These are phyloP conservation scores for Orbilia ellipsospora DNA, from an alignment of 2,329 filamentous ascomycete species.

Conservation along the genomic window DNA sequence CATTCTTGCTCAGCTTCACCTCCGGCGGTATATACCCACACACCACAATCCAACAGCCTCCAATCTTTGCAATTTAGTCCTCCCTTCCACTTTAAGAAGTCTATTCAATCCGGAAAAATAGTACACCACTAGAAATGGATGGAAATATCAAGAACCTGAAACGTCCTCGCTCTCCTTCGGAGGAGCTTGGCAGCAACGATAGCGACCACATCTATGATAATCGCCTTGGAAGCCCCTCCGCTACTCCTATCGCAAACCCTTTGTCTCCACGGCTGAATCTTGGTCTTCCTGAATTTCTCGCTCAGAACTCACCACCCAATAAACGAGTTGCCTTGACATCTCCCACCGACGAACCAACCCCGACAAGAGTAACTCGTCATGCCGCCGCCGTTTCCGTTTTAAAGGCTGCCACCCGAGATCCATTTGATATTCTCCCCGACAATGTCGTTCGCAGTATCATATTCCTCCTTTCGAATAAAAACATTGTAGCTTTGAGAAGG, in stretches of 20 bases:
- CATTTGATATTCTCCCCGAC: slow-evolving; percentile 45
- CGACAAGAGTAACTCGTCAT: slow-evolving; percentile 33
- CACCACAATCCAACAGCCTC: too few species aligned
- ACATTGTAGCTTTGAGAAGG: slow-evolving; percentile 28
- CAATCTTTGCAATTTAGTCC: too few species aligned
- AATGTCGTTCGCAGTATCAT: slow-evolving; percentile 49
- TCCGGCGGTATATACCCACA: not conserved
- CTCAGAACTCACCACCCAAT: slow-evolving; percentile 1
- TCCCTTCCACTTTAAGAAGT: too few species aligned
- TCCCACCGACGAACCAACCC: slow-evolving; percentile 9
- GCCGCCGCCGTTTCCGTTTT: slow-evolving; percentile 6
- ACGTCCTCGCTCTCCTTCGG: slow-evolving; percentile 35
- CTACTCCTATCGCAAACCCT: not conserved
- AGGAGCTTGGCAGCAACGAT: slow-evolving; percentile 21
- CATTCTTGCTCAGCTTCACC: not conserved
- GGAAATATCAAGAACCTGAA: slow-evolving; percentile 30
- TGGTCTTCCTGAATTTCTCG: slow-evolving; percentile 32
- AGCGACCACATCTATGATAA: not conserved
- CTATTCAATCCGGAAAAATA: too few species aligned
- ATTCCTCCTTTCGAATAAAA: slow-evolving; percentile 33
- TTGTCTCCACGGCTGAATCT: slow-evolving; percentile 23
- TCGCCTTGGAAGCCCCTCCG: not conserved
- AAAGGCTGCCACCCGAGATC: slow-evolving; percentile 21
- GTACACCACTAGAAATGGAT: too few species aligned
- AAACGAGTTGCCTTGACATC: slow-evolving; percentile 24